Evolutionary conservation across 257 asterid genomes (phyloP).

Genomic region (Solanum tarapatanum): DNA sequence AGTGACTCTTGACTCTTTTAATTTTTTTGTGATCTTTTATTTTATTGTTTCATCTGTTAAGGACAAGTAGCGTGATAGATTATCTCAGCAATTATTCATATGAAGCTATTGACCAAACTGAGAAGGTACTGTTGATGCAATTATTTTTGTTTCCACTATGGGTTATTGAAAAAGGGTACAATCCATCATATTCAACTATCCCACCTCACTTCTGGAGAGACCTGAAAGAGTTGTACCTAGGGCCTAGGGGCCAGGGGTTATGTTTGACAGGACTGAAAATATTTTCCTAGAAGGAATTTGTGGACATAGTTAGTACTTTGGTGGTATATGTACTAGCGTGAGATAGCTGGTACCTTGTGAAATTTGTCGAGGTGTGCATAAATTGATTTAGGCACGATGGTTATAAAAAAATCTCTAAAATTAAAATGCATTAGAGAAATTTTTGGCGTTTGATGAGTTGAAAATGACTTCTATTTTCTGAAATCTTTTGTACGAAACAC

Average conservation of each 20-base stretch:
- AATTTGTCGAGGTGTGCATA: background rate
- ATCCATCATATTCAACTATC: background rate
- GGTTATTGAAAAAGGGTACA: background rate
- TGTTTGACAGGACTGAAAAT: background rate
- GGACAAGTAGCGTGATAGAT: background rate
- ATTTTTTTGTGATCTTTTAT: background rate
- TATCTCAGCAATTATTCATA: background rate
- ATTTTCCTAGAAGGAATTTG: background rate
- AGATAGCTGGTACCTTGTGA: accelerated
- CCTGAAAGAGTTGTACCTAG: background rate
- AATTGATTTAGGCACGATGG: accelerated
- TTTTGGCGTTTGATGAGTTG: background rate
- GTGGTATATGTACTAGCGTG: background rate
- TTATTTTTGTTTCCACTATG: background rate
- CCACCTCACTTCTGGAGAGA: background rate
- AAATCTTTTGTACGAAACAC: background rate
- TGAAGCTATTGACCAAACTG: background rate
- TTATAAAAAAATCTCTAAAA: background rate
- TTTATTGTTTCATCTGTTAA: background rate
- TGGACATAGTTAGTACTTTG: background rate
- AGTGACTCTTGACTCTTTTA: background rate
- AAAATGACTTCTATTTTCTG: background rate
- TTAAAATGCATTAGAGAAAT: background rate
- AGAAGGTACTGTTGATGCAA: background rate
- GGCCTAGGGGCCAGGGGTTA: background rate